These are phyloP conservation scores for Rhizopus sp. DNA, from an alignment of 371 early-diverging fungal genomes.

Conservation along the genomic window DNA sequence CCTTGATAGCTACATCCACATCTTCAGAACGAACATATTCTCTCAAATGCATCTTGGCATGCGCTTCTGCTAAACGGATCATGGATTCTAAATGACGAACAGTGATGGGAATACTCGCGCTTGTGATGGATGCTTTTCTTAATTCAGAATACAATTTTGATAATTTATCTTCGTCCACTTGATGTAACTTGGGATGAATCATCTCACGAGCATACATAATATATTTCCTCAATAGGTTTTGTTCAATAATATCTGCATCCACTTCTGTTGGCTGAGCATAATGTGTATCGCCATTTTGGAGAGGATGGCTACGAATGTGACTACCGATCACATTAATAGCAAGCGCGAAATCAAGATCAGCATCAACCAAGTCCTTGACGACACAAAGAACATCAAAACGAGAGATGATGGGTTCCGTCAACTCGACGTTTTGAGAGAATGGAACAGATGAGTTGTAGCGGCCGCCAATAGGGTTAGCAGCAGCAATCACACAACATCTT, in stretches of 20 bases:
- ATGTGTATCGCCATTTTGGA: conserved; percentile 43
- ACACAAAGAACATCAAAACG: conserved; percentile 99
- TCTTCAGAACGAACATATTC: conserved; percentile 93
- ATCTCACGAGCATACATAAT: conserved; percentile 96
- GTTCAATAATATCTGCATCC: conserved; percentile 72
- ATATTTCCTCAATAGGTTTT: conserved; percentile 93
- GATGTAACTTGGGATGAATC: conserved; percentile 82
- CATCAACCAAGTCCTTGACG: conserved; percentile 93
- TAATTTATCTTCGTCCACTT: conserved; percentile 90
- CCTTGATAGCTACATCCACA: conserved; percentile 94
- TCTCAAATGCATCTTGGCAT: conserved; percentile 98
- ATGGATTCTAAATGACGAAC: conserved; percentile 99
- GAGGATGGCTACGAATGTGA: conserved; percentile 91
- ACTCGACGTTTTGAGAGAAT: conserved; percentile 98
- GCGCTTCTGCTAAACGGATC: conserved; percentile 97
- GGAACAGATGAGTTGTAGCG: conserved; percentile 96
- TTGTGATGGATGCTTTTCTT: conserved; percentile 88
- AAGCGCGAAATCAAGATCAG: conserved; percentile 86
- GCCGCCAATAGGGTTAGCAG: conserved; percentile 99
- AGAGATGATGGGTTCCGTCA: conserved; percentile 98
- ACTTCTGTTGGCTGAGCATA: conserved; percentile 34
- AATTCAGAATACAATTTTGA: conserved; percentile 91
- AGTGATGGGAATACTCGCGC: conserved; percentile 97
- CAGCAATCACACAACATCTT: conserved; percentile 96
- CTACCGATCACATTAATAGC: conserved; percentile 95